Conservation (phyloP, 2,329 filamentous ascomycete species). For the Falciphora oryzae region DNA sequence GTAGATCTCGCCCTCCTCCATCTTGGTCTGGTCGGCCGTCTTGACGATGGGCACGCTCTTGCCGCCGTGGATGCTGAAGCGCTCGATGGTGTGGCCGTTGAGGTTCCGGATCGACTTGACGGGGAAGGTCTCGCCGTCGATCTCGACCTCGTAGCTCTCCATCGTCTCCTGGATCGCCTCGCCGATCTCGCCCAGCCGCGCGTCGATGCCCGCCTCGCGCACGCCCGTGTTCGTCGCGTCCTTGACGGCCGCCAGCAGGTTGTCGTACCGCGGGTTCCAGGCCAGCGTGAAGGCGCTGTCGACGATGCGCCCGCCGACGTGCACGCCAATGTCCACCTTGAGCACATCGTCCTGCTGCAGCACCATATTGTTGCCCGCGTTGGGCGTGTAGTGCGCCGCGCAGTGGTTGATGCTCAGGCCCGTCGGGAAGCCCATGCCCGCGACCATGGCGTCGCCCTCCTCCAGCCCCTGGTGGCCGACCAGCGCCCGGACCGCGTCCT, state of each 20-base stretch:
- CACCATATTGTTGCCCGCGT: slow-evolving; percentile 74
- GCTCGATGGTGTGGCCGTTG: slow-evolving; percentile 84
- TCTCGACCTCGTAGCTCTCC: slow-evolving; percentile 87
- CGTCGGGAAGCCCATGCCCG: slow-evolving; percentile 78
- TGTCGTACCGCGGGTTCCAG: slow-evolving; percentile 70
- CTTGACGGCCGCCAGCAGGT: slow-evolving; percentile 65
- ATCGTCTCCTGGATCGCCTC: slow-evolving; percentile 82
- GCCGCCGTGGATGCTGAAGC: slow-evolving; percentile 83
- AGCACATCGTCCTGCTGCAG: slow-evolving; percentile 69
- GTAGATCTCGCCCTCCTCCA: slow-evolving; percentile 95
- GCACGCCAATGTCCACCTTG: slow-evolving; percentile 79
- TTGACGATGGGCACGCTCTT: slow-evolving; percentile 96
- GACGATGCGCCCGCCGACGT: slow-evolving; percentile 74
- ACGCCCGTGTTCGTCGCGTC: slow-evolving; percentile 82
- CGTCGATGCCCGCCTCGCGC: slow-evolving; percentile 87
- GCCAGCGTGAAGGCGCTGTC: slow-evolving; percentile 77
- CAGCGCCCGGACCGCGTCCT: slow-evolving; percentile 69
- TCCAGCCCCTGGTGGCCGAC: slow-evolving; percentile 69
- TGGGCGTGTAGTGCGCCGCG: slow-evolving; percentile 78
- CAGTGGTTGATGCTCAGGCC: slow-evolving; percentile 78
- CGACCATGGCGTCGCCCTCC: slow-evolving; percentile 69
- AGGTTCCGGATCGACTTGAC: slow-evolving; percentile 84
- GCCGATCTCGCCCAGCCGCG: slow-evolving; percentile 79
- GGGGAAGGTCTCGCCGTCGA: slow-evolving; percentile 70
- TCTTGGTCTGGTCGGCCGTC: slow-evolving; percentile 81